These are phyloP conservation scores for Litchi chinensis DNA, from an alignment of 345 rosid genomes.

Conservation along the genomic window DNA sequence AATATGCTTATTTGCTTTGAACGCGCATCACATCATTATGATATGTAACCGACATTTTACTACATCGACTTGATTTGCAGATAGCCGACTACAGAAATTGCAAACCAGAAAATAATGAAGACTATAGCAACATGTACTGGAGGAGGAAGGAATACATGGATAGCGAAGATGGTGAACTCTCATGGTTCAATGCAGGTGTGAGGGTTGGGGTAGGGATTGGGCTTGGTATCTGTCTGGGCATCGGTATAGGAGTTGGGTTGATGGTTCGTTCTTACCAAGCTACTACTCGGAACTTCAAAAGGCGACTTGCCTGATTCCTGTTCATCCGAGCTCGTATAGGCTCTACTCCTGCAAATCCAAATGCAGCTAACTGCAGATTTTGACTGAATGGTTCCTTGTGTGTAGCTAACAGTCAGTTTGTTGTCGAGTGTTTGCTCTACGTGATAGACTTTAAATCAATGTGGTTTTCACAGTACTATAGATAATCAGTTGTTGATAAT, in stretches of 20 bases:
- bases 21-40: neutral
- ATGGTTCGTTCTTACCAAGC: slow-evolving; percentile 77
- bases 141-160: slow-evolving; percentile 61
- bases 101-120: slow-evolving; percentile 64
- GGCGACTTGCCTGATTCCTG: slow-evolving; percentile 52
- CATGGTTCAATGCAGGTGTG: slow-evolving; percentile 97
- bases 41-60: neutral
- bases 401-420: slow-evolving; percentile 25
- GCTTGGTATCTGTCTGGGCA: slow-evolving; percentile 85
- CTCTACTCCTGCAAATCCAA: slow-evolving; percentile 23
- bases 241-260: slow-evolving; percentile 92
- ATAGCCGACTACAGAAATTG: slow-evolving; percentile 48
- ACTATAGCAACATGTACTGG: slow-evolving; percentile 65
- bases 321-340: neutral
- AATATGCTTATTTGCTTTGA: neutral
- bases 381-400: slow-evolving; percentile 35
- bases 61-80: slow-evolving; percentile 36
- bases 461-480: slow-evolving; percentile 13
- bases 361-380: slow-evolving; percentile 43
- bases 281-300: slow-evolving; percentile 74
- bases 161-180: slow-evolving; percentile 83
- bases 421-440: neutral
- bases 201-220: slow-evolving; percentile 97
- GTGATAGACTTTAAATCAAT: neutral
- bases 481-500: slow-evolving; percentile 9